A percentile compares a stretch with the other conserved stretches of the same genome.
Conservation (phyloP, 768 basidiomycete species). For the Lentinula boryana region DNA sequence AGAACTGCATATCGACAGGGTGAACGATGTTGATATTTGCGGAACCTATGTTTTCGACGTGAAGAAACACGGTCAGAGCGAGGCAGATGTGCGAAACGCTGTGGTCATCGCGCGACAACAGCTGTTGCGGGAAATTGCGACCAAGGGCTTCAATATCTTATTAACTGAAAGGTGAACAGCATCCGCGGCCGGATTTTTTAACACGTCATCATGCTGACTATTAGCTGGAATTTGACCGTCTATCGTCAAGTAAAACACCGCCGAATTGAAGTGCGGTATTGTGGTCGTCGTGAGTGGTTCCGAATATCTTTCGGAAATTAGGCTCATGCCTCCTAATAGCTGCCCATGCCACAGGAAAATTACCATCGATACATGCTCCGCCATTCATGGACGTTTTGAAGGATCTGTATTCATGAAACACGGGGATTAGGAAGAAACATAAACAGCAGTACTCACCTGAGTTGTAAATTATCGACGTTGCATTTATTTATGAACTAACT, state of each 20-base stretch:
- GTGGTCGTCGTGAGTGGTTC: constrained; percentile 45
- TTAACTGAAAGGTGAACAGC: constrained; percentile 56
- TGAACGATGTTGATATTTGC: constrained; percentile 46
- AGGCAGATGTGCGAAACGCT: constrained; percentile 43
- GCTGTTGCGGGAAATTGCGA: constrained; percentile 47
- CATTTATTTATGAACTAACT: background rate
- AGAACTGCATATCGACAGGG: constrained; percentile 58
- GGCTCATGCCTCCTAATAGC: constrained; percentile 25
- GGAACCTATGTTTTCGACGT: constrained; percentile 64
- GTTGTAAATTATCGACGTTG: background rate
- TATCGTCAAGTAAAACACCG: constrained; percentile 56
- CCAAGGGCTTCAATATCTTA: constrained; percentile 57
- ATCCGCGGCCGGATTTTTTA: background rate
- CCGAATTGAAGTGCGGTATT: constrained; percentile 67
- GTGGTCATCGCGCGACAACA: constrained; percentile 61
- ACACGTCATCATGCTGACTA: background rate
- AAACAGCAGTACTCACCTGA: background rate
- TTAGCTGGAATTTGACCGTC: constrained; percentile 58
- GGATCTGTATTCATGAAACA: constrained; percentile 20
- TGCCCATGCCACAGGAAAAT: constrained; percentile 47
- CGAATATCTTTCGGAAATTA: background rate
- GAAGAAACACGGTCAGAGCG: constrained; percentile 31
- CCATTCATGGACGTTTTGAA: constrained; percentile 67
- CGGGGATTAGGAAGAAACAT: background rate
- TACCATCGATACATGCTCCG: constrained; percentile 40